Evolutionary conservation across 2,329 filamentous ascomycete species (phyloP), one percentile per base, ranked within the genome.

Genomic region (Ramularia endophylla): DNA sequence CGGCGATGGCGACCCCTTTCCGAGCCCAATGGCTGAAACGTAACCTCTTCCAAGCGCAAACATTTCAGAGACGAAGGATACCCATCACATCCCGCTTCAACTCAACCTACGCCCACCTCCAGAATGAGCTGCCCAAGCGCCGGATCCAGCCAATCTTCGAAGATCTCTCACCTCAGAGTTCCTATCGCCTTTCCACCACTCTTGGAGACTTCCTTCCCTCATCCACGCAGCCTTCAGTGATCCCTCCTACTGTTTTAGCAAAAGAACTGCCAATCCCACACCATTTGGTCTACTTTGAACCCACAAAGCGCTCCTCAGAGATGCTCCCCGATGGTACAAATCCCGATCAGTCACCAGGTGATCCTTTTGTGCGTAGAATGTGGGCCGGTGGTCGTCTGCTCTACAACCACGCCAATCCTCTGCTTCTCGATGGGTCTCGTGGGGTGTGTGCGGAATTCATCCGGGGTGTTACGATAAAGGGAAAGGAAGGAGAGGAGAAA

Each of bases 321-420:
- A 75, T 97, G 31, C 74, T 87, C 13, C 70, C 79, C 1, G 92
- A 98, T 66, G 90, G 92, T 43, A 94, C 89, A 1, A 90, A 97
- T 61, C 70, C 77, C 4, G 71, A 83, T 39, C 87, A 95, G 59
- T 81, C 73, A 17, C 90, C 90, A 0, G 86, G 83, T 2, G 60
- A 61, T 3, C 80, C 81, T 1, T 95, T 85, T 60, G 73, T 73
- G 37, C 77, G 85, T 16, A 80, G 92, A 13, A 79, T 98, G 69
- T 98, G 92, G 92, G 87, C 86, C 11, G 88, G 89, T 22, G 92
- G 90, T 0, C 73, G 74, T 29, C 65, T 95, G 7, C 59, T 59
- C 1, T 85, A 85, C 52, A 62, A 65, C 13, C 44, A 61, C 22
- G 47, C 51, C 13, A 47, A 59, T 36, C 56, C 61, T 1, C 41